Evolutionary conservation across 768 basidiomycete species (phyloP), one percentile per base, ranked within the genome.

Genomic region (Amanita phalloides): DNA sequence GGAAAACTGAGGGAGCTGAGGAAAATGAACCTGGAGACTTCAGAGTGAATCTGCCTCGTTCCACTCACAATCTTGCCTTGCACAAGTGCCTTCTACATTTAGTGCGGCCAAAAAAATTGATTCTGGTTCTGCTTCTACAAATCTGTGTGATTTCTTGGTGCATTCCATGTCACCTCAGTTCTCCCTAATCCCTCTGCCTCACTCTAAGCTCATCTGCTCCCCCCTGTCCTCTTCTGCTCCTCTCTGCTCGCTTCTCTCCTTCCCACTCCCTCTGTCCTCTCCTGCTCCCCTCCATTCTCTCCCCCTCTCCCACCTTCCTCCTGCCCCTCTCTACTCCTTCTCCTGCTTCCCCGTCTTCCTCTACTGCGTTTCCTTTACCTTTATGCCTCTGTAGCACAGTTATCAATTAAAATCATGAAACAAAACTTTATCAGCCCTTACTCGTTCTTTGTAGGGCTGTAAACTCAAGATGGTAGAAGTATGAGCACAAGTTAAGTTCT

Each of bases 101-200:
- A 21, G 43, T n/a, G n/a, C 8, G 2, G 43, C 20, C n/a, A 3
- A 44, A 23, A 44, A 44, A 44, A 26, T 44, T 44, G 17, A 44
- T 44, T 44, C 43, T 44, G 43, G n/a, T 44, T 44, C 43, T 44
- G 43, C n/a, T n/a, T n/a, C n/a, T n/a, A 44, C 23, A 26, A 44
- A 23, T 44, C 43, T 44, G 43, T 3, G 8, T 42, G 39, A 42
- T 42, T 42, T 8, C n/a, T n/a, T 11, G 8, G 7, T 42, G 39
- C 17, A n/a, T 42, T n/a, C 39, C 8, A 6, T 42, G 21, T 17
- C 6, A 6, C 39, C 39, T 42, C 39, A 11, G 39, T 17, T 21
- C 43, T 26, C 43, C 43, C 43, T 2, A 21, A 2, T 44, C 43
- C 43, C 43, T 44, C 43, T 44, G 43, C 43, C 25, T n/a, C 4